Evolutionary conservation across 208 protist genomes (phyloP).

Genomic region (Eutreptiella sp.): DNA sequence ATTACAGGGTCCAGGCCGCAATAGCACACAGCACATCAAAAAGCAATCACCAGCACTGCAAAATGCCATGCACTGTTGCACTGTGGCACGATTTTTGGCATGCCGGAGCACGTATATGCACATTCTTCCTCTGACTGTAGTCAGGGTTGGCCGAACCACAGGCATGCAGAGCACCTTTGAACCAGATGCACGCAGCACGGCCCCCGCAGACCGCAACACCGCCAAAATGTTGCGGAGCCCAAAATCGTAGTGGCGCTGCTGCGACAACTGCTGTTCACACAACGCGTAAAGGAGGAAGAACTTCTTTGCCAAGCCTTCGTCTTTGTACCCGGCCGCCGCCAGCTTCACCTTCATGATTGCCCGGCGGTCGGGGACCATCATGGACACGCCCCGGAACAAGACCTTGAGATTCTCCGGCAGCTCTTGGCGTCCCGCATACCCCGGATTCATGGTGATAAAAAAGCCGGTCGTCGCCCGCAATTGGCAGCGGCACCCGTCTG

Average conservation of each 20-base stretch:
- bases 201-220: constrained; percentile 85
- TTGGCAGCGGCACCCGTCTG: constrained; percentile 55
- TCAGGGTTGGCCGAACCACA: no score
- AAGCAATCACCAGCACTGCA: no score
- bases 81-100: no score
- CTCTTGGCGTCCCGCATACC: constrained; percentile 93
- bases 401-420: constrained; percentile 97
- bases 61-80: no score
- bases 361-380: constrained; percentile 93
- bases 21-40: no score
- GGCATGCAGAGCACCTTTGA: no score
- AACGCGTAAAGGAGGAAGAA: constrained; percentile 81
- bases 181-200: constrained; percentile 65
- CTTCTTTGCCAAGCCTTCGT: constrained; percentile 68
- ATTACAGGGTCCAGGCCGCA: no score
- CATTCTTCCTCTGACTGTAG: no score
- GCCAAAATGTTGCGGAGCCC: constrained; percentile 92
- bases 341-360: constrained; percentile 90
- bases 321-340: constrained; percentile 76
- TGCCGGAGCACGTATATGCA: no score
- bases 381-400: constrained; percentile 92
- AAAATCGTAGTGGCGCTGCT: constrained; percentile 96
- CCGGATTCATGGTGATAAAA: constrained; percentile 97
- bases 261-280: constrained; percentile 90
- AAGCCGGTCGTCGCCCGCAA: constrained; percentile 76